A percentile compares a stretch with the other conserved stretches of the same genome.
These are phyloP conservation scores for Alternaria sp. DNA, from an alignment of 2,329 filamentous ascomycete genomes.

Conservation along the genomic window DNA sequence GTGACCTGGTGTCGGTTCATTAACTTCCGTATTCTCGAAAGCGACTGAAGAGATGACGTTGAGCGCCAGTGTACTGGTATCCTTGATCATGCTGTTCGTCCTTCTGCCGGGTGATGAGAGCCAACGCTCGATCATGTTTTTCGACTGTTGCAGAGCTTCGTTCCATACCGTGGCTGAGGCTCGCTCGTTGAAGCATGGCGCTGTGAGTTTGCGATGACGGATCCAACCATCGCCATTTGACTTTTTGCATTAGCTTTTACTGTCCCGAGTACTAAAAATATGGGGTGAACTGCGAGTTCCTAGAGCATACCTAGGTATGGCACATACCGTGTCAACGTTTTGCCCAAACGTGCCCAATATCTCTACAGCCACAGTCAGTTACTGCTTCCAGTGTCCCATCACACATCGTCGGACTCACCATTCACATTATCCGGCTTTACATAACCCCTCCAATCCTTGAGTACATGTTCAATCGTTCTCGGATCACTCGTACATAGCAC, in stretches of 20 bases:
- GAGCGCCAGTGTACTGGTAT: conserved; percentile 45
- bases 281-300: neutral
- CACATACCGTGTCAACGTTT: conserved; percentile 33
- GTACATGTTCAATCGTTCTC: conserved; percentile 17
- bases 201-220: conserved; percentile 53
- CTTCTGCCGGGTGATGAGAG: conserved; percentile 27
- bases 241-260: neutral
- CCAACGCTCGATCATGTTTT: conserved; percentile 25
- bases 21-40: conserved; percentile 35
- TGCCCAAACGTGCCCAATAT: conserved; percentile 23
- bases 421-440: conserved; percentile 30
- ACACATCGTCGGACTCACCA: conserved; percentile 9
- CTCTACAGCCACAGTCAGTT: conserved; percentile 1
- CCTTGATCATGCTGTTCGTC: conserved; percentile 32
- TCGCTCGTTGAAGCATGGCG: conserved; percentile 54
- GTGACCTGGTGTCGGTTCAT: conserved; percentile 21
- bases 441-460: conserved; percentile 27
- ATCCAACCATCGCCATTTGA: conserved; percentile 35
- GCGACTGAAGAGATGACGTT: conserved; percentile 49
- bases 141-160: conserved; percentile 65
- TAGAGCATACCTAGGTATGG: neutral
- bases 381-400: neutral
- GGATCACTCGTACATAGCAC: conserved; percentile 24
- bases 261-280: neutral
- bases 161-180: conserved; percentile 57